Conservation (phyloP, 306 rosid species). For the Dryas alaskensis region DNA sequence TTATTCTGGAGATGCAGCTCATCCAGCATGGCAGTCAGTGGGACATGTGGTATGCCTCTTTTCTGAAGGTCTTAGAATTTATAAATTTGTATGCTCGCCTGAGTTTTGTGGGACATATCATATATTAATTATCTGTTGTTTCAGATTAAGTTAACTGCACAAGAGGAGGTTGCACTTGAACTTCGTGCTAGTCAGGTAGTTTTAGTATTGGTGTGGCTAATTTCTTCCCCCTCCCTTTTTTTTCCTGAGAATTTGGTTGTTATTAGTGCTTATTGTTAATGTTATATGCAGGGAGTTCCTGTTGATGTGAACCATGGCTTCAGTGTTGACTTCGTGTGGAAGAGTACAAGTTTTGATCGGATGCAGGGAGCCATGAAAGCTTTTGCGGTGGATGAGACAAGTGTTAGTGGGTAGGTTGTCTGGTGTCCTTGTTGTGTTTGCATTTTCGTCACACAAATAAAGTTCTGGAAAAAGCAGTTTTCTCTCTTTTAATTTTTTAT, state of each 20-base stretch:
- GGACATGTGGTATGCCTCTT: conserved; percentile 85
- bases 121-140: conserved; percentile 12
- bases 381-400: conserved; percentile 98
- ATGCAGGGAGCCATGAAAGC: conserved; percentile 99
- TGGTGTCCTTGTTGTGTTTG: conserved; percentile 7
- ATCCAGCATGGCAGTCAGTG: conserved; percentile 99
- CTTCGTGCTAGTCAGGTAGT: conserved; percentile 96
- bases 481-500: neutral
- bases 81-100: neutral
- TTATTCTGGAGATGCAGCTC: conserved; percentile 99
- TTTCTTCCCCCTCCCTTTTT: neutral
- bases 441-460: neutral
- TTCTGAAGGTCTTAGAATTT: neutral
- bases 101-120: conserved; percentile 7
- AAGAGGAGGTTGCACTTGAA: conserved; percentile 97
- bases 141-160: conserved; percentile 96
- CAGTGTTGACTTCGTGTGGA: conserved; percentile 99
- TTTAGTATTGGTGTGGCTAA: neutral
- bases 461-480: neutral
- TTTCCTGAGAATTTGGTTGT: conserved; percentile 14
- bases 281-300: conserved; percentile 84
- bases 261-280: conserved; percentile 26
- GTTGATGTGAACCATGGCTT: conserved; percentile 94
- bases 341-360: conserved; percentile 98
- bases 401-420: conserved; percentile 91